phyloP scores from a whole-genome alignment of 805 yeast genomes.

The Candida chauliodis region DNA sequence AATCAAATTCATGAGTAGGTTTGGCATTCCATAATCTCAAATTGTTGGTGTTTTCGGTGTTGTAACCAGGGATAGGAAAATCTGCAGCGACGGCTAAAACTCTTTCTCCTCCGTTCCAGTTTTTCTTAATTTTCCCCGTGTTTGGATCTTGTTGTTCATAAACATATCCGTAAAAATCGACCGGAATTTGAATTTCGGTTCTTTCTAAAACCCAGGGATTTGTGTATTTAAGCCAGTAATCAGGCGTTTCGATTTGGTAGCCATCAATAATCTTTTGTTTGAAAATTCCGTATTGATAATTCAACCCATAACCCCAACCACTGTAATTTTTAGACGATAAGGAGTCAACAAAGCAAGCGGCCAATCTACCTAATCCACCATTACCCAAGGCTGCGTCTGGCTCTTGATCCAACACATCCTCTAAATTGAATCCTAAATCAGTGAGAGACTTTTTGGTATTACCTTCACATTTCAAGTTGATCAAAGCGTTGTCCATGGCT shows the following conservation, averaged over 20 bases:
- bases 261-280: constrained; percentile 88
- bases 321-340: constrained; percentile 81
- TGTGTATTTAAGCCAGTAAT: constrained; percentile 84
- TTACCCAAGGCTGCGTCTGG: constrained; percentile 95
- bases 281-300: constrained; percentile 92
- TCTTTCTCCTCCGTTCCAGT: constrained; percentile 87
- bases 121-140: constrained; percentile 55
- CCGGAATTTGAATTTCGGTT: constrained; percentile 81
- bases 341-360: constrained; percentile 92
- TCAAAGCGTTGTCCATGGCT: constrained; percentile 90
- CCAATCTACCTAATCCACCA: constrained; percentile 92
- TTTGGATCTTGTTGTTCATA: constrained; percentile 46
- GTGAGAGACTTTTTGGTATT: constrained; percentile 44
- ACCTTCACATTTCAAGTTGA: constrained; percentile 69
- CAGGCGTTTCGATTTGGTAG: constrained; percentile 91
- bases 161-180: constrained; percentile 84
- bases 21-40: constrained; percentile 86
- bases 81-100: constrained; percentile 88
- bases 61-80: constrained; percentile 89
- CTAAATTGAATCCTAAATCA: constrained; percentile 83
- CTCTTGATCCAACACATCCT: constrained; percentile 80
- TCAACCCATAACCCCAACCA: constrained; percentile 95
- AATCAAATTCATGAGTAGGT: constrained; percentile 90
- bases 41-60: constrained; percentile 79
- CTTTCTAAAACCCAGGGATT: constrained; percentile 95